phyloP scores from a whole-genome alignment of 768 basidiomycete genomes.

The Pulveroboletus sp. region DNA sequence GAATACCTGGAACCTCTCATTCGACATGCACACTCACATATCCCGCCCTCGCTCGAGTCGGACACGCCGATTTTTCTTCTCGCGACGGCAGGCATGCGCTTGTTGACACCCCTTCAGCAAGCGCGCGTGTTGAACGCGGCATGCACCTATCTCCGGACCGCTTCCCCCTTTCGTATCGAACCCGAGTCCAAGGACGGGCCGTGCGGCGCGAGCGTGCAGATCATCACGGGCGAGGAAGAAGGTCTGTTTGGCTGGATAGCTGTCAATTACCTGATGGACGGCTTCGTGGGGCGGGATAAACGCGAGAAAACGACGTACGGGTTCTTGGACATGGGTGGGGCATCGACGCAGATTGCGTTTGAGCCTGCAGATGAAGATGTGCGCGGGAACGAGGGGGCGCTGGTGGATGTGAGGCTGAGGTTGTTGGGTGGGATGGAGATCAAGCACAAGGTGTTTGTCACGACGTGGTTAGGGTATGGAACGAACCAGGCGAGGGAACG shows the following conservation, averaged over 20 bases:
- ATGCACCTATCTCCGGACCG: conserved; percentile 69
- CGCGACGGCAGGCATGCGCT: conserved; percentile 97
- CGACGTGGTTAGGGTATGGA: conserved; percentile 98
- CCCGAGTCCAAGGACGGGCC: conserved; percentile 64
- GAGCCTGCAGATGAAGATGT: conserved; percentile 71
- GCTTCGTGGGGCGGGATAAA: conserved; percentile 54
- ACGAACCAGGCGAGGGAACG: conserved; percentile 96
- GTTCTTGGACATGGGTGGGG: conserved; percentile 99
- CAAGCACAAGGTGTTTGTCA: conserved; percentile 91
- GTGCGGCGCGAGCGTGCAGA: conserved; percentile 89
- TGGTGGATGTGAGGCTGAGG: conserved; percentile 79
- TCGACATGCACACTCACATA: conserved; percentile 72
- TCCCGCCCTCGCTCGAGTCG: conserved; percentile 82
- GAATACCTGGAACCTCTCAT: conserved; percentile 81
- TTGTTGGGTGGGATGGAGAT: conserved; percentile 85
- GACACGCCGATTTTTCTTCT: conserved; percentile 91
- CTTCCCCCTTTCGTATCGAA: conserved; percentile 80
- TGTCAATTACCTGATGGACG: conserved; percentile 98
- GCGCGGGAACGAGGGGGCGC: conserved; percentile 45
- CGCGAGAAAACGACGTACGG: conserved; percentile 84
- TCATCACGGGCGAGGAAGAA: conserved; percentile 98
- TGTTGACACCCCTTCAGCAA: conserved; percentile 69
- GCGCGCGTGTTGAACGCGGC: conserved; percentile 69
- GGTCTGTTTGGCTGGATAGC: conserved; percentile 99
- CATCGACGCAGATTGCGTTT: conserved; percentile 98